Evolutionary conservation across 108 stramenopile species (phyloP).

Genomic region (Cyclotella kingstonii): DNA sequence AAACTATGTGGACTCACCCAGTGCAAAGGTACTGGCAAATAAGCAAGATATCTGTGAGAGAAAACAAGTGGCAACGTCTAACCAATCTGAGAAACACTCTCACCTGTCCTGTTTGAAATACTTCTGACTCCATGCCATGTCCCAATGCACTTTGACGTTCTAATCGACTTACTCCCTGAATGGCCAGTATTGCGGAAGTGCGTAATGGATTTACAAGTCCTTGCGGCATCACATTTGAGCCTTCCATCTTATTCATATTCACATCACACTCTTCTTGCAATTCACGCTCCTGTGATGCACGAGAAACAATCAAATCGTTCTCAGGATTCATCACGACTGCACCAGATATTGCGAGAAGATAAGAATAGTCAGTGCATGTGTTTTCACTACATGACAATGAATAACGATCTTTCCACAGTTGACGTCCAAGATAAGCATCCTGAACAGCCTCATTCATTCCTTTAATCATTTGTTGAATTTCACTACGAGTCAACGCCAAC

Average conservation of each 20-base stretch:
- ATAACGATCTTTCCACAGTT: conserved; percentile 10
- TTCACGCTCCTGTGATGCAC: conserved; percentile 28
- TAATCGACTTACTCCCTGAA: conserved; percentile 74
- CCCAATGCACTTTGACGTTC: conserved; percentile 58
- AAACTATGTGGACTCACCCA: conserved; percentile 30
- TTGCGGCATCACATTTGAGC: too few relatives aligned
- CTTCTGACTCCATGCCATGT: conserved; percentile 47
- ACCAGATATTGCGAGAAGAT: conserved; percentile 15
- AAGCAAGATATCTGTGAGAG: neutral
- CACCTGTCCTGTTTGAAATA: conserved; percentile 36
- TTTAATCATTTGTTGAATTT: conserved; percentile 35
- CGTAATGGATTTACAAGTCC: conserved; percentile 70
- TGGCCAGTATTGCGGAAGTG: conserved; percentile 65
- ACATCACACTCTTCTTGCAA: conserved; percentile 8
- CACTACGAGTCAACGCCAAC: conserved; percentile 31
- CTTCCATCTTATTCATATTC: conserved; percentile 1
- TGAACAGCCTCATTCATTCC: conserved; percentile 43
- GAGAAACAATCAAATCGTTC: conserved; percentile 37
- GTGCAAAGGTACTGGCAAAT: conserved; percentile 67
- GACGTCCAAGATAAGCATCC: conserved; percentile 27
- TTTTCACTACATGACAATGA: neutral
- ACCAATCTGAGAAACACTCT: neutral
- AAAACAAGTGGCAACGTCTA: neutral
- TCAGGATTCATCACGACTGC: conserved; percentile 52
- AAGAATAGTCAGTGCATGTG: neutral